Base-by-base conservation (phyloP, 2,329 filamentous ascomycete genomes). In the Didymosphaeria variabile region DNA sequence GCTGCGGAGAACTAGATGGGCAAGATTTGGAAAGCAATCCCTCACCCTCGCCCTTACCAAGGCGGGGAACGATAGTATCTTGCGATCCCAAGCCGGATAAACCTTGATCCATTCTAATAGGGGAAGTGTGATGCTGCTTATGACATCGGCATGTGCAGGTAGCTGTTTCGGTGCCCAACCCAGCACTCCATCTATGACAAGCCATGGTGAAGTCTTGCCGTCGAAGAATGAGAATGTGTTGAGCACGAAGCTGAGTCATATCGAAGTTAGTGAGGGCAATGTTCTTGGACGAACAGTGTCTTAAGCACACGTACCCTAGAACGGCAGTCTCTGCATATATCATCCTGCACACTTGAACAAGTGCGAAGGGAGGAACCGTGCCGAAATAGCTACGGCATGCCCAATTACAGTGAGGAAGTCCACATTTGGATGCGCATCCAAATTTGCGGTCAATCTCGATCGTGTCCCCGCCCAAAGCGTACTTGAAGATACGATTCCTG, bases 241-340 rank as follows among this genome's bases (percentile, higher is more conserved):
- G 45, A 49, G 12, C 29, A 9, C 23, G 23, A 21, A 31, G 4
- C 45, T 49, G 21, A 31, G 5, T 31, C 26, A 29, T 32, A 19
- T 4, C 23, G 7, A 49, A 15, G n/a, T 49, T 23, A 45, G 42
- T 21, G 23, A 23, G 4, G 13, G 21, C 19, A n/a, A 49, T 6
- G 7, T 4, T 5, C 45, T 8, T 49, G 2, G 6, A 10, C 23
- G 12, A 21, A 9, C 3, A 13, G 12, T 4, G 15, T 17, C 8
- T 13, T 3, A 49, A 7, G 45, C 5, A 19, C 5, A 31, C 26
- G 4, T 32, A 54, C 34, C 34, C 51, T 10, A 54, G 36, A 10
- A 21, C 29, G n/a, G 67, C 46, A 29, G 59, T 57, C 23, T 66
- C 64, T 9, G 60, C 36, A n/a, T 64, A 54, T 1, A 62, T 32